Conservation (phyloP, 2,329 filamentous ascomycete species). For the Hysterium pulicare region DNA sequence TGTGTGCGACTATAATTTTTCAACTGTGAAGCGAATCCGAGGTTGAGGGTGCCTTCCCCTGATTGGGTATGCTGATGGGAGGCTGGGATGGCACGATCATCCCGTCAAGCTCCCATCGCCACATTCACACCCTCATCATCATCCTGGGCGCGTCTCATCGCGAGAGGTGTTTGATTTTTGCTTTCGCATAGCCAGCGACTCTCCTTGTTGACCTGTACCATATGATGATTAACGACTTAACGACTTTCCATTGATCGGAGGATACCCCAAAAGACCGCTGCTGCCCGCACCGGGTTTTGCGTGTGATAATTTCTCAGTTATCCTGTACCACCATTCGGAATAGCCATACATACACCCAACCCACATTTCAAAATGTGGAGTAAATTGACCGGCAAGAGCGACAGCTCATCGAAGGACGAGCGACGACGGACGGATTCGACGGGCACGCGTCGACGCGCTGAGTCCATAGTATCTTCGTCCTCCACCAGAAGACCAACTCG, state of each 20-base stretch:
- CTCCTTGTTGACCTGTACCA: constrained; percentile 13
- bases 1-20: no score
- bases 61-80: neutral
- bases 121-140: constrained; percentile 11
- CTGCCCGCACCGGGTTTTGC: constrained; percentile 13
- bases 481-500: constrained; percentile 30
- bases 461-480: constrained; percentile 34
- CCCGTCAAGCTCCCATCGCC: constrained; percentile 10
- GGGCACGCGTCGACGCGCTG: constrained; percentile 28
- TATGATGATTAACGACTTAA: constrained; percentile 27
- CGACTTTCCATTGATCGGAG: constrained; percentile 20
- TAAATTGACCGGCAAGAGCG: constrained; percentile 36
- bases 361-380: constrained; percentile 34
- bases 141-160: neutral
- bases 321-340: constrained; percentile 8
- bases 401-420: constrained; percentile 31
- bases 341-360: constrained; percentile 4
- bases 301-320: constrained; percentile 13
- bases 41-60: no score
- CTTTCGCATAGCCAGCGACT: constrained; percentile 9
- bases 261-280: constrained; percentile 10
- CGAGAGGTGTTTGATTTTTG: constrained; percentile 8
- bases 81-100: neutral
- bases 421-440: constrained; percentile 19
- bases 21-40: no score